Evolutionary conservation across 169 alveolate genomes (phyloP).

Genomic region (Perkinsus chesapeaki): DNA sequence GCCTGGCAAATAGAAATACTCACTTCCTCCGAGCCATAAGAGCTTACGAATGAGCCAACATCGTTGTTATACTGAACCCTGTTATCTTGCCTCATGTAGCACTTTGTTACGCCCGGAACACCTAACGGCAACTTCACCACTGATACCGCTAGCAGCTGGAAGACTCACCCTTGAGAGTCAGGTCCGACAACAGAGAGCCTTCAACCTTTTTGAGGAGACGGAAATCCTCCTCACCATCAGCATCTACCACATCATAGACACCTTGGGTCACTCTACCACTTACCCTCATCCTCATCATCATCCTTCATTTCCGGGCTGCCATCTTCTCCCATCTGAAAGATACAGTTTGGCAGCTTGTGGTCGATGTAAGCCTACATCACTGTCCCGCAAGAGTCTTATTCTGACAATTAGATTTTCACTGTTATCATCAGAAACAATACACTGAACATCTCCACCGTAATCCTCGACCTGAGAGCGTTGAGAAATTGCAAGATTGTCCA

Average conservation of each 20-base stretch:
- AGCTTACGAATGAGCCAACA: constrained; percentile 63
- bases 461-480: background rate
- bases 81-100: constrained; percentile 90
- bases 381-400: constrained; percentile 50
- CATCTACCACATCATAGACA: background rate
- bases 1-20: background rate
- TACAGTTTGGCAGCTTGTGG: background rate
- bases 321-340: constrained; percentile 52
- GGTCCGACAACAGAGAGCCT: constrained; percentile 48
- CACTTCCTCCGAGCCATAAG: background rate
- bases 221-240: constrained; percentile 38
- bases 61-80: constrained; percentile 71
- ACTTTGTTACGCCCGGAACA: constrained; percentile 84
- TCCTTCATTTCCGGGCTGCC: constrained; percentile 20
- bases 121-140: background rate
- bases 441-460: background rate
- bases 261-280: background rate
- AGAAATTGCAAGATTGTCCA: background rate
- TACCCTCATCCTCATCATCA: constrained; percentile 16
- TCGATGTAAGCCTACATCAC: background rate
- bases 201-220: constrained; percentile 47
- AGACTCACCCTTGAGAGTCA: constrained; percentile 56
- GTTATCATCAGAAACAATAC: constrained; percentile 91
- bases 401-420: constrained; percentile 89
- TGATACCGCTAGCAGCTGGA: background rate